Percentiles rank a stretch among this genome's conserved stretches.
These are phyloP conservation scores for Microcos paniculata DNA, from an alignment of 345 rosid species.

Conservation along the genomic window DNA sequence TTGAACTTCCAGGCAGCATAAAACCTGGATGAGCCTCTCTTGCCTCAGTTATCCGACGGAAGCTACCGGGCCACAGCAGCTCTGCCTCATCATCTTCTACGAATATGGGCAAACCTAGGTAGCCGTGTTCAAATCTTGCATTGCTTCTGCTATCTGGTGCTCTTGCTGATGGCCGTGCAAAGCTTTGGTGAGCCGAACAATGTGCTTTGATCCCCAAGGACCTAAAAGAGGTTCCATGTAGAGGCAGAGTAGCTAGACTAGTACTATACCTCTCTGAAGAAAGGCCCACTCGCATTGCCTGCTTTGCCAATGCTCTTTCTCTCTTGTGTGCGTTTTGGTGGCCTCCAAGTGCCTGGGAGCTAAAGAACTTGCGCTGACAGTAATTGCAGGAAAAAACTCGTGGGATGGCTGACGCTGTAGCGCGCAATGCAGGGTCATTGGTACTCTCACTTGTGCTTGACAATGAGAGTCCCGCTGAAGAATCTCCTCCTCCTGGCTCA, in stretches of 20 bases:
- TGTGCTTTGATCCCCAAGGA: slow-evolving; percentile 67
- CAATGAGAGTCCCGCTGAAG: slow-evolving; percentile 37
- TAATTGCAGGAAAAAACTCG: slow-evolving; percentile 85
- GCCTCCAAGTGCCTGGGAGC: slow-evolving; percentile 90
- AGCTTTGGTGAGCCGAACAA: slow-evolving; percentile 43
- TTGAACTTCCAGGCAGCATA: slow-evolving; percentile 30
- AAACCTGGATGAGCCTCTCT: slow-evolving; percentile 29
- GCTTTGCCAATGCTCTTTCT: slow-evolving; percentile 72
- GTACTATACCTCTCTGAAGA: slow-evolving; percentile 46
- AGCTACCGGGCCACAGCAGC: slow-evolving; percentile 77
- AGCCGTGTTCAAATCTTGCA: slow-evolving; percentile 50
- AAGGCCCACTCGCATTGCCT: slow-evolving; percentile 68
- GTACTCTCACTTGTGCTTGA: slow-evolving; percentile 67
- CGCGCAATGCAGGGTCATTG: slow-evolving; percentile 43
- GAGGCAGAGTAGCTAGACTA: slow-evolving; percentile 56
- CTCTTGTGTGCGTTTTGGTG: slow-evolving; percentile 90
- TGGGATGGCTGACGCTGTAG: slow-evolving; percentile 21
- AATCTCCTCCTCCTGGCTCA: slow-evolving; percentile 28
- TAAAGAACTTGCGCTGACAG: slow-evolving; percentile 71
- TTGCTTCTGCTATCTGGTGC: slow-evolving; percentile 43
- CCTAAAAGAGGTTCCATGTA: slow-evolving; percentile 52
- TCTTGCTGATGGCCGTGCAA: slow-evolving; percentile 28
- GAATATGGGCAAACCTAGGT: slow-evolving; percentile 44
- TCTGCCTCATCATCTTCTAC: slow-evolving; percentile 61
- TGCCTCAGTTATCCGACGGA: slow-evolving; percentile 41